These are phyloP conservation scores for Aspergillus niger DNA, from an alignment of 2,329 filamentous ascomycete species.

Conservation along the genomic window DNA sequence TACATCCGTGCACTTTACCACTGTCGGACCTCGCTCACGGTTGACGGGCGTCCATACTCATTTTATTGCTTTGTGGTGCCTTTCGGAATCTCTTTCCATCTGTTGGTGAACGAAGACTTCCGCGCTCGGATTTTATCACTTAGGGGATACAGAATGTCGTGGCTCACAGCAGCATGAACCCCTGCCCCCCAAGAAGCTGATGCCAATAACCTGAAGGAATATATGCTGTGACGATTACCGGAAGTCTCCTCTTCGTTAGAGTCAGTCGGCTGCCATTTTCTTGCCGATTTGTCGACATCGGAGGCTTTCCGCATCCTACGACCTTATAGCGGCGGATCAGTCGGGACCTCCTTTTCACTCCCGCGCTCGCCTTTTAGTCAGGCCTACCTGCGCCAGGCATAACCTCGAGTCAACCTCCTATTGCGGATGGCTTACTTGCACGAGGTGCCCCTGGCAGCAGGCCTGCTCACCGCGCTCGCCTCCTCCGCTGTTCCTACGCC, in stretches of 20 bases:
- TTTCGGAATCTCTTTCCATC: neutral
- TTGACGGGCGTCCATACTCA: neutral
- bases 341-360: conserved; percentile 11
- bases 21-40: neutral
- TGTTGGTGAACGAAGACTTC: neutral
- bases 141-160: conserved; percentile 18
- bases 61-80: neutral
- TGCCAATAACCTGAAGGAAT: neutral
- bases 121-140: neutral
- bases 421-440: conserved; percentile 31
- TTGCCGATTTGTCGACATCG: neutral
- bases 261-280: neutral
- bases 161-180: conserved; percentile 23
- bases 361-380: neutral
- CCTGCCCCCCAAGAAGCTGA: neutral
- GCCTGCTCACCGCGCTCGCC: conserved; percentile 31
- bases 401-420: neutral
- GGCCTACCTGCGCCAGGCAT: neutral
- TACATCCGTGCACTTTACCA: neutral
- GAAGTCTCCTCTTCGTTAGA: neutral
- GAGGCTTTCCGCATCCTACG: conserved; percentile 3
- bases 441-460: conserved; percentile 30
- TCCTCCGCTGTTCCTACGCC: conserved; percentile 28
- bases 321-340: conserved; percentile 10
- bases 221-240: neutral